A percentile compares a stretch with the other conserved stretches of the same genome.
phyloP scores from a whole-genome alignment of 345 rosid genomes.

The Laguncularia racemosa region DNA sequence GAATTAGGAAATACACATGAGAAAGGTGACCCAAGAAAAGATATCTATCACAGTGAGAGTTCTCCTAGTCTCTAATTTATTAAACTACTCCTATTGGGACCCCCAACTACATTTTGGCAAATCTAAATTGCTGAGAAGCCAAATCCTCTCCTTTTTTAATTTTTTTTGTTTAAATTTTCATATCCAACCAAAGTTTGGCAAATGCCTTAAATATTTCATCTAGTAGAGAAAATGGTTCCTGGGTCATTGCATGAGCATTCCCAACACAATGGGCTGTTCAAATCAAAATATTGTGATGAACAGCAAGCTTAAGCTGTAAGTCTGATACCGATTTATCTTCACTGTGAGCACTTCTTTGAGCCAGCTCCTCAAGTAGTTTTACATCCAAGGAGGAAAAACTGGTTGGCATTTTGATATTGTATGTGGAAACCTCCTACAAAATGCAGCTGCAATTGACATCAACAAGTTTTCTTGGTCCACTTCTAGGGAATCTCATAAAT shows the following conservation, averaged over 20 bases:
- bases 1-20: too few relatives aligned
- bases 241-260: constrained; percentile 47
- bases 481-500: constrained; percentile 81
- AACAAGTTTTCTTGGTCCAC: constrained; percentile 20
- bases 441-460: constrained; percentile 18
- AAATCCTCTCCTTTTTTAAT: constrained; percentile 58
- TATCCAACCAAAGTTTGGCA: constrained; percentile 63
- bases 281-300: constrained; percentile 50
- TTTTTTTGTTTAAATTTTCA: constrained; percentile 58
- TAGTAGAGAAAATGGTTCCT: constrained; percentile 53
- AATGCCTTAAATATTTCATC: constrained; percentile 53
- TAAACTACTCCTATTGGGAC: too few relatives aligned
- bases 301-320: constrained; percentile 43
- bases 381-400: constrained; percentile 36
- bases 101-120: too few relatives aligned
- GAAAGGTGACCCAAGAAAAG: too few relatives aligned
- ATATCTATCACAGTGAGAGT: too few relatives aligned
- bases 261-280: constrained; percentile 57
- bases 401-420: constrained; percentile 27
- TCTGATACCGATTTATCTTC: constrained; percentile 42
- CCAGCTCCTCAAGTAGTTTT: constrained; percentile 57
- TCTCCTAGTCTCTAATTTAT: too few relatives aligned
- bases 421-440: constrained; percentile 29
- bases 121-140: constrained; percentile 55
- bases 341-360: constrained; percentile 32